These are phyloP conservation scores for Nepenthes gracilis DNA, from an alignment of 148 eudicot genomes.

Conservation along the genomic window DNA sequence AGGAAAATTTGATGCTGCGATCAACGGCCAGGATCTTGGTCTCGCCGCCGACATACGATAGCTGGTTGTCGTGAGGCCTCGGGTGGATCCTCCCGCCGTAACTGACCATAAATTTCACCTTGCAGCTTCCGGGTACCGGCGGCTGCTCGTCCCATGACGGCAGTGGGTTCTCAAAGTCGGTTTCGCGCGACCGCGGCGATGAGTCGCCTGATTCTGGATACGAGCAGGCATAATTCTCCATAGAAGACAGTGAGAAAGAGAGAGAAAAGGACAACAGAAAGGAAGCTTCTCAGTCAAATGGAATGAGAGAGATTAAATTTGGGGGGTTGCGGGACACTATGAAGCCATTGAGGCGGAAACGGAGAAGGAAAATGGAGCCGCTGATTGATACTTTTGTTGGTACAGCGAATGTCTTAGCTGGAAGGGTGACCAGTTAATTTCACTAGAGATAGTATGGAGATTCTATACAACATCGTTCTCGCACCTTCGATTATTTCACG, in stretches of 20 bases:
- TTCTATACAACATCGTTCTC: too few relatives aligned
- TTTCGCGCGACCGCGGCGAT: conserved; percentile 71
- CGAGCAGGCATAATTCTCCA: conserved; percentile 54
- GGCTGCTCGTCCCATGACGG: conserved; percentile 44
- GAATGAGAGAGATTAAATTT: too few relatives aligned
- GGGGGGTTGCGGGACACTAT: too few relatives aligned
- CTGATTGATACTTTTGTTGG: too few relatives aligned
- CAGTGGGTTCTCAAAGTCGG: conserved; percentile 59
- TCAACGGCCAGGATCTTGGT: conserved; percentile 70
- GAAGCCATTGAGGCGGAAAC: too few relatives aligned
- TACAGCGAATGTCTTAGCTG: too few relatives aligned
- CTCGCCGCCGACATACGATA: conserved; percentile 72
- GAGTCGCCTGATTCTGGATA: conserved; percentile 76
- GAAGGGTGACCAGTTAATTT: too few relatives aligned
- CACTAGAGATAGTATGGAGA: too few relatives aligned
- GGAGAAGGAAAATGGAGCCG: too few relatives aligned
- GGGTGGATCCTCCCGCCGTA: conserved; percentile 81
- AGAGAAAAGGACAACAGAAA: too few relatives aligned
- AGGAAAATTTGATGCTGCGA: conserved; percentile 38
- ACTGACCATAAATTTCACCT: conserved; percentile 73
- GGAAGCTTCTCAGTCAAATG: too few relatives aligned
- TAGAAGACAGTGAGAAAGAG: conserved; percentile 4
- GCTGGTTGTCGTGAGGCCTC: conserved; percentile 62
- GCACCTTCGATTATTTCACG: too few relatives aligned
- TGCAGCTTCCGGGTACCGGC: conserved; percentile 14